Evolutionary conservation across 2,329 filamentous ascomycete species (phyloP).

Genomic region (Pseudocercospora fuligena): DNA sequence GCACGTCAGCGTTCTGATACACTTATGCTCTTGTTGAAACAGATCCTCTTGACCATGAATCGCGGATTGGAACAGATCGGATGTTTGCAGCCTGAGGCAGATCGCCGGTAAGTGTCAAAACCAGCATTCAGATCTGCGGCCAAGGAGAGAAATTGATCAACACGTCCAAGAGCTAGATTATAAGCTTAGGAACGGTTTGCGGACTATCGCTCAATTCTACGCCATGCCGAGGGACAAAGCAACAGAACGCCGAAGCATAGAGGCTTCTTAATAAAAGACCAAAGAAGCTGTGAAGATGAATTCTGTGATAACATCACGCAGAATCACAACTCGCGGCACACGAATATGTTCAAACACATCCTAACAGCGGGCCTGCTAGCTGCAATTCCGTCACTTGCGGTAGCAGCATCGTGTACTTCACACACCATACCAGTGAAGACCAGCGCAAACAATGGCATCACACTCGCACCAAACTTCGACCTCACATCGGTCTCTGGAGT

Average conservation of each 20-base stretch:
- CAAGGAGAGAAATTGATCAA: not conserved
- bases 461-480: constrained; percentile 19
- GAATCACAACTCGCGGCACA: not conserved
- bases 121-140: not conserved
- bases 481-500: constrained; percentile 22
- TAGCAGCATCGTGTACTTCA: constrained; percentile 20
- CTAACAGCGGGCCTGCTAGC: constrained; percentile 9
- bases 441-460: constrained; percentile 21
- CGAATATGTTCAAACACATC: constrained; percentile 4
- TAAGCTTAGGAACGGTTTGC: constrained; percentile 2
- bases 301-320: not conserved
- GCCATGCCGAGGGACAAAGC: constrained; percentile 2
- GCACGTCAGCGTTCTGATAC: not conserved
- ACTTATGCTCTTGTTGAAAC: not conserved
- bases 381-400: constrained; percentile 10
- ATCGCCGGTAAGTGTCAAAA: not conserved
- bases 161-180: not conserved
- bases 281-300: not conserved
- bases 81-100: not conserved
- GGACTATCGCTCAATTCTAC: not conserved
- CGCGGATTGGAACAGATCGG: not conserved
- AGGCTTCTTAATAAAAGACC: not conserved
- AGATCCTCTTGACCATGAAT: not conserved
- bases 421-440: constrained; percentile 19
- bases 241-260: not conserved